Base-by-base conservation (phyloP, 1,139 yeast genomes). In the Yamadazyma blattariae region DNA sequence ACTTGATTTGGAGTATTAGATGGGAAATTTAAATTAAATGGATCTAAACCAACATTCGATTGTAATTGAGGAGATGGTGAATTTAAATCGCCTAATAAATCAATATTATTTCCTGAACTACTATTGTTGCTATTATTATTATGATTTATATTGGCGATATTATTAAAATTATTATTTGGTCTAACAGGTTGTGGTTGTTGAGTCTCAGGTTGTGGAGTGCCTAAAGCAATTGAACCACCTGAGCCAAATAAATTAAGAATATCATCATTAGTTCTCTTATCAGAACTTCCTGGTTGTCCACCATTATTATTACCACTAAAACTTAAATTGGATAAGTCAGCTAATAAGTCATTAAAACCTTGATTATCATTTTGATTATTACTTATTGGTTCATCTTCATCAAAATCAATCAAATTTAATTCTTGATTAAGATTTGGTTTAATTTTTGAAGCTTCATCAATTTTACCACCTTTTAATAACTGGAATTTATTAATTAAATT, bases 331-430 rank as follows among this genome's bases (percentile, higher is more conserved):
- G 82, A 77, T 48, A 86, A 69, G 45, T 82, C 94, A 37, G 86
- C 80, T 45, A 86, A 67, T 45, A 86, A 69, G 52, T 86, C 95
- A 37, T 77, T 78, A 37, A 74, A 73, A 10, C 75, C 75, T 44
- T 67, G 65, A 28, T 74, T 70, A 46, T 75, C 79, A 22, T 45
- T 39, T n/a, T 59, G 43, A 33, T 63, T 67, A 25, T 62, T 56
- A 41, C 66, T 66, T 37, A 64, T 49, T 6, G 67, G 66, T 17
- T 61, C 61, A 40, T 47, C 88, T 5, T 17, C 19, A 50, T 77
- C 92, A 51, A 89, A 85, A 55, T 89, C 96, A 51, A 89, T 86
- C 52, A 89, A 71, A 52, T 76, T 83, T 46, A 66, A 53, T 48
- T 78, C 72, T 23, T 57, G 65, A 17, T 66, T 64, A 19, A 67